These are phyloP conservation scores for Ilex paraguariensis DNA, from an alignment of 305 asterid genomes.

Conservation along the genomic window DNA sequence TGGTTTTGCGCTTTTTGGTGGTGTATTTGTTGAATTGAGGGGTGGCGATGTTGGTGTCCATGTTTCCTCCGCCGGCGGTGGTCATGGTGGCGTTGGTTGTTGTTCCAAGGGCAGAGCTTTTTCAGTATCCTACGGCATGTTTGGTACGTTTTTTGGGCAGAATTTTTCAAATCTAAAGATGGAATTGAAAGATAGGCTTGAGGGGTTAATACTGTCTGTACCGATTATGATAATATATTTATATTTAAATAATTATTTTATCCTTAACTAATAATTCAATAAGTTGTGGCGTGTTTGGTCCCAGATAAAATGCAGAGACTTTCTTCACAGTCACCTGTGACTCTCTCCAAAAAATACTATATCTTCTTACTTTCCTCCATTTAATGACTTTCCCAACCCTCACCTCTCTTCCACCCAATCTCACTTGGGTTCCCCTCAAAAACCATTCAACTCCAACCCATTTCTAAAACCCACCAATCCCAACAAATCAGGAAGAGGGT, in stretches of 20 bases:
- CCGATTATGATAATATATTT: too few species aligned
- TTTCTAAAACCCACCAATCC: conserved; percentile 2
- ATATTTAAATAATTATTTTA: too few species aligned
- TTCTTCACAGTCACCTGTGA: neutral
- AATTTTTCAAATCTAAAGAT: too few species aligned
- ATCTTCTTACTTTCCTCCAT: conserved; percentile 6
- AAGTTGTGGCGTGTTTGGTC: too few species aligned
- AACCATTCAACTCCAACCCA: conserved; percentile 12
- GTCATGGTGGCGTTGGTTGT: conserved; percentile 19
- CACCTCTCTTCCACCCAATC: conserved; percentile 31
- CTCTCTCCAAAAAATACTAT: neutral
- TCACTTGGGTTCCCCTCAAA: conserved; percentile 20
- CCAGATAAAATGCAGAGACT: neutral
- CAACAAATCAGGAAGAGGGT: conserved; percentile 23
- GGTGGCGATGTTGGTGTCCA: conserved; percentile 9
- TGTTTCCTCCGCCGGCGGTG: conserved; percentile 27
- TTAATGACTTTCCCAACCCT: conserved; percentile 21
- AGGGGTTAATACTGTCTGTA: too few species aligned
- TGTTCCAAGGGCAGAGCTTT: neutral
- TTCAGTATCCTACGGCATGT: too few species aligned
- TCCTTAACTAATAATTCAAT: too few species aligned
- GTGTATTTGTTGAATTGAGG: neutral
- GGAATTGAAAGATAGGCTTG: too few species aligned
- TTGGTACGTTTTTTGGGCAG: too few species aligned
- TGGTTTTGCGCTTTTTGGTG: neutral